Conservation (phyloP, 2,329 filamentous ascomycete species). For the Fusarium armeniacum region DNA sequence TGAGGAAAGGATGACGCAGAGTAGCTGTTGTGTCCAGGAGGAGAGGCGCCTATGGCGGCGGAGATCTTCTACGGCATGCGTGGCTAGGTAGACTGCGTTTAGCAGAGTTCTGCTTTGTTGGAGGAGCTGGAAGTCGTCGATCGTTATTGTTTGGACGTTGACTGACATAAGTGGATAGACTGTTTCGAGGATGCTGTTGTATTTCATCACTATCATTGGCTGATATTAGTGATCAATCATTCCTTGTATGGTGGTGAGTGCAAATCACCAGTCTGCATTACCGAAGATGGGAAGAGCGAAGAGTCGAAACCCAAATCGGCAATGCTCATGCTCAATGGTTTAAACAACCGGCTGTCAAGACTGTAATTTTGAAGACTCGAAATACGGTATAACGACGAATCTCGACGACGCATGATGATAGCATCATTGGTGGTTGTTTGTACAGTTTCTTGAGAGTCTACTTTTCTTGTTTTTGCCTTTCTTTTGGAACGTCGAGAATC, state of each 20-base stretch:
- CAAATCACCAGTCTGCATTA: not conserved
- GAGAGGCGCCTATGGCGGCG: not conserved
- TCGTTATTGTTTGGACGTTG: not conserved
- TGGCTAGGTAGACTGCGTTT: not conserved
- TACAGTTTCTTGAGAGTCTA: accelerated
- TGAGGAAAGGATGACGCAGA: slow-evolving; percentile 5
- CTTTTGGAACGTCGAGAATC: slow-evolving; percentile 13
- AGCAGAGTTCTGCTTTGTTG: not conserved
- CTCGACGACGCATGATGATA: not conserved
- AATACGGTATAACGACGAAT: accelerated
- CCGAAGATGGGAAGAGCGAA: not conserved
- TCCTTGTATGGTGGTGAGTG: accelerated
- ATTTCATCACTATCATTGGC: not conserved
- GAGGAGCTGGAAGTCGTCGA: not conserved
- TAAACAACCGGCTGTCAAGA: not conserved
- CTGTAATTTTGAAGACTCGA: too few relatives aligned
- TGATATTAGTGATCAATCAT: accelerated
- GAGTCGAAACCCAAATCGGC: not conserved
- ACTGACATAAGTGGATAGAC: not conserved
- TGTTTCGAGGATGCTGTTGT: not conserved
- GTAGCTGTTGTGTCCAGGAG: not conserved
- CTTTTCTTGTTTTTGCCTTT: not conserved
- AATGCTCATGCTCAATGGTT: not conserved
- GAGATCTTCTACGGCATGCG: not conserved
- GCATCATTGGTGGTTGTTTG: accelerated